These are phyloP conservation scores for Pythium monospermum DNA, from an alignment of 352 stramenopile species.

Conservation along the genomic window DNA sequence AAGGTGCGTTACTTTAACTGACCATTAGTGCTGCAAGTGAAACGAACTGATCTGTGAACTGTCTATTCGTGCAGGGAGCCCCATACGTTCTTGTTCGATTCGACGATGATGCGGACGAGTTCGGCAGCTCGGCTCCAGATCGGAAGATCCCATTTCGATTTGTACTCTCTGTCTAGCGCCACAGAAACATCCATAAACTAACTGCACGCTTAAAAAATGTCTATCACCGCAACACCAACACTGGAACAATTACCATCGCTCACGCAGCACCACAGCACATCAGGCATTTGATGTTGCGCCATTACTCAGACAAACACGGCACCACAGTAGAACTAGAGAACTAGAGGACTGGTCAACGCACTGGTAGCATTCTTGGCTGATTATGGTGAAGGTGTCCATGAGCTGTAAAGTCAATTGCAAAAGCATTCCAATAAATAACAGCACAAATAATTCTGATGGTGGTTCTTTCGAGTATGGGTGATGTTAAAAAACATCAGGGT, in stretches of 20 bases:
- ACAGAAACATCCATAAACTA: too few relatives aligned
- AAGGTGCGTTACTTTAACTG: slow-evolving; percentile 28
- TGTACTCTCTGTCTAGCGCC: slow-evolving; percentile 68
- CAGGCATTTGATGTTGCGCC: too few relatives aligned
- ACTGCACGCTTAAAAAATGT: neutral
- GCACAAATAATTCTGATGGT: neutral
- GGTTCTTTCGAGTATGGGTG: neutral
- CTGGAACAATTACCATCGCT: too few relatives aligned
- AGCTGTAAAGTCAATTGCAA: too few relatives aligned
- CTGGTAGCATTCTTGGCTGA: too few relatives aligned
- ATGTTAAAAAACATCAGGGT: slow-evolving; percentile 8
- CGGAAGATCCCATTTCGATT: slow-evolving; percentile 92
- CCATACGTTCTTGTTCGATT: slow-evolving; percentile 97
- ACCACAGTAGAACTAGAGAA: too few relatives aligned
- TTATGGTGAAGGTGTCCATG: too few relatives aligned
- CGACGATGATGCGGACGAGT: slow-evolving; percentile 94
- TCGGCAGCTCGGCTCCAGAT: slow-evolving; percentile 84
- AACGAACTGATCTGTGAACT: neutral
- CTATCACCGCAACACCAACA: too few relatives aligned
- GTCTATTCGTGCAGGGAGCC: slow-evolving; percentile 32
- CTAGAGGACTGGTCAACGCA: too few relatives aligned
- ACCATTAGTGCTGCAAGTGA: neutral
- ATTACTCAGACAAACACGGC: too few relatives aligned
- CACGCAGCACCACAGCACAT: too few relatives aligned
- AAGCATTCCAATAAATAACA: neutral